Conservation (phyloP, 768 basidiomycete genomes). For the Lactifluus hygrophoroides region DNA sequence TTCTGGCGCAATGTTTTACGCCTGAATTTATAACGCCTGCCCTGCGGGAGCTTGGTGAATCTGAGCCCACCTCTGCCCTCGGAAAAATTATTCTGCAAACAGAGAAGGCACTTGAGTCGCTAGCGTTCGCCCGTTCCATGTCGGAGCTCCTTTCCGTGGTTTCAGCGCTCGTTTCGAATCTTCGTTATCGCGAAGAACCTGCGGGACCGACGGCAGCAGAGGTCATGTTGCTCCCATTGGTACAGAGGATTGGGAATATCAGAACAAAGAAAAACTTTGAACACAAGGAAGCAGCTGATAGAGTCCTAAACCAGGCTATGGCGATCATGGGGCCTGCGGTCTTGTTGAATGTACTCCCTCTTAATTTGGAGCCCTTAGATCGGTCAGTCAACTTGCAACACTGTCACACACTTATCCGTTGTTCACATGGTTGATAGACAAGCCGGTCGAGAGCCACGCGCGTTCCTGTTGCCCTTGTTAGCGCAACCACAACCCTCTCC, state of each 20-base stretch:
- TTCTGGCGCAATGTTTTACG: constrained; percentile 64
- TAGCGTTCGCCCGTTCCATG: constrained; percentile 65
- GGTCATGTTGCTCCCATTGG: constrained; percentile 54
- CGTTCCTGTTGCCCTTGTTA: constrained; percentile 85
- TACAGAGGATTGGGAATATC: constrained; percentile 65
- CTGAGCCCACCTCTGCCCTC: constrained; percentile 45
- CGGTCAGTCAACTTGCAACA: constrained; percentile 40
- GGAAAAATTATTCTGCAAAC: constrained; percentile 55
- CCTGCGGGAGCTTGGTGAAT: constrained; percentile 34
- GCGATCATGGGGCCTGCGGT: constrained; percentile 78
- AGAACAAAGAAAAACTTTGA: constrained; percentile 79
- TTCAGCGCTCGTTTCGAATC: constrained; percentile 55
- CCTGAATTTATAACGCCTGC: constrained; percentile 49
- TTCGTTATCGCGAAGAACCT: constrained; percentile 43
- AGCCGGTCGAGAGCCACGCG: constrained; percentile 75
- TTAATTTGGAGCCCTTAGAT: constrained; percentile 77
- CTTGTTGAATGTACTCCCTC: constrained; percentile 62
- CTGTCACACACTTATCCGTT: background rate
- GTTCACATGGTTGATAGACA: constrained; percentile 33
- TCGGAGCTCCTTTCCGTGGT: constrained; percentile 72
- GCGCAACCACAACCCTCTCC: constrained; percentile 73
- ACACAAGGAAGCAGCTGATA: constrained; percentile 81
- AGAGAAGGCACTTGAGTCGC: constrained; percentile 59
- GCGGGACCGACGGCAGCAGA: constrained; percentile 55
- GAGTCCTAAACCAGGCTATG: constrained; percentile 71